Percentiles rank a stretch among this genome's conserved stretches.
These are phyloP conservation scores for Thelonectria rubi DNA, from an alignment of 2,329 filamentous ascomycete species.

Conservation along the genomic window DNA sequence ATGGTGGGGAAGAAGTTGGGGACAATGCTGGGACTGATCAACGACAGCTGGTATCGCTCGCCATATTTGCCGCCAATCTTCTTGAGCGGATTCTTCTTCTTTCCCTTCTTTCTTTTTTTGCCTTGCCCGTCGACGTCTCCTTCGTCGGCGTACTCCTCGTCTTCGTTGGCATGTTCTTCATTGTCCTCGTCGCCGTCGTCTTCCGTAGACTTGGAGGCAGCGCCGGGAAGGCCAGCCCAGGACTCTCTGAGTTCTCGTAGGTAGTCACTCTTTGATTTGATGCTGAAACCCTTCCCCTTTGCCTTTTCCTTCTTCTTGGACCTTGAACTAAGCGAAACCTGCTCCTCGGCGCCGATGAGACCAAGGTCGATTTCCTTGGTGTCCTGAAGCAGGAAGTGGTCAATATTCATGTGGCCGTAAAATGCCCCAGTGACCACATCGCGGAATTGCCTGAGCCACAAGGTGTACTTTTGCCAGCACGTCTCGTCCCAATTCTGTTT, in stretches of 20 bases:
- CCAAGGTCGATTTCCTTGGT: conserved; percentile 76
- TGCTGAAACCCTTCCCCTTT: conserved; percentile 60
- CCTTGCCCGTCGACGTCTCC: conserved; percentile 33
- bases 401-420: conserved; percentile 98
- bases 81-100: conserved; percentile 57
- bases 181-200: conserved; percentile 28
- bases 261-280: conserved; percentile 73
- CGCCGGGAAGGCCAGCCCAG: conserved; percentile 80
- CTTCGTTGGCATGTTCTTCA: conserved; percentile 19
- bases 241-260: conserved; percentile 77
- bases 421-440: conserved; percentile 83
- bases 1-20: conserved; percentile 92
- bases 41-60: conserved; percentile 83
- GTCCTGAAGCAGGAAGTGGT: conserved; percentile 95
- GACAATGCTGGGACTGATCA: conserved; percentile 87
- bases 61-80: conserved; percentile 81
- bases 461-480: conserved; percentile 96
- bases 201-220: conserved; percentile 43
- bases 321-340: conserved; percentile 28
- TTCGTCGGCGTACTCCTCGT: conserved; percentile 28
- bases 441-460: conserved; percentile 90
- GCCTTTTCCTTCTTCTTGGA: conserved; percentile 45
- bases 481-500: conserved; percentile 95
- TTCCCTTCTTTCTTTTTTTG: conserved; percentile 54
- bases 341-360: conserved; percentile 53